phyloP scores from a whole-genome alignment of 2,329 filamentous ascomycete genomes.

The Ophiostoma sp. region DNA sequence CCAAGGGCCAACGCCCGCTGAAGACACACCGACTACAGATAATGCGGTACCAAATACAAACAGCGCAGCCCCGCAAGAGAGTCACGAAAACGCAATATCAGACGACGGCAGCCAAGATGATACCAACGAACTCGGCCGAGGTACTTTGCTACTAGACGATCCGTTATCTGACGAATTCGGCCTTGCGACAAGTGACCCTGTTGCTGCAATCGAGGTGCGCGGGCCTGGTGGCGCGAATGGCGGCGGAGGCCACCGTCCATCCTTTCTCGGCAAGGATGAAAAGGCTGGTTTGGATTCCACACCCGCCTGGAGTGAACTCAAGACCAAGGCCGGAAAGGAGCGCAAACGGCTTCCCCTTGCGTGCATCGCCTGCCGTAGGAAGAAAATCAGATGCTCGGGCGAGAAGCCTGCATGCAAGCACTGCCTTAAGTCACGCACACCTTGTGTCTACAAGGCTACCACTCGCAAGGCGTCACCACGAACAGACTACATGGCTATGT shows the following conservation, averaged over 20 bases:
- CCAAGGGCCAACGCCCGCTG: neutral
- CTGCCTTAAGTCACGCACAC: constrained; percentile 83
- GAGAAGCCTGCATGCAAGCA: constrained; percentile 98
- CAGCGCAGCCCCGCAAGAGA: neutral
- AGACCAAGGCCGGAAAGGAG: constrained; percentile 92
- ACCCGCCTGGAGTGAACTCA: constrained; percentile 73
- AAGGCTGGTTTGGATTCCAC: constrained; percentile 47
- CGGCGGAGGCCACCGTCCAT: constrained; percentile 9
- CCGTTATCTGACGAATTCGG: constrained; percentile 55
- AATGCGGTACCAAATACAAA: neutral
- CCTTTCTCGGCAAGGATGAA: constrained; percentile 44
- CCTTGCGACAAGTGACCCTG: constrained; percentile 41
- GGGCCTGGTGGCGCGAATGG: constrained; percentile 36
- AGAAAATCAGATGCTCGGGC: constrained; percentile 96
- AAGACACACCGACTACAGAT: neutral
- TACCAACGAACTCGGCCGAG: constrained; percentile 34
- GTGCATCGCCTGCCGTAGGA: constrained; percentile 90
- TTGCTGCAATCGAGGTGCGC: constrained; percentile 48
- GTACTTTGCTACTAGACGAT: constrained; percentile 47
- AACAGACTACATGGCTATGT: constrained; percentile 98
- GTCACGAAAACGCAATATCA: constrained; percentile 29
- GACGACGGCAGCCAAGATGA: constrained; percentile 43
- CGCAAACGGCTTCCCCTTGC: constrained; percentile 86
- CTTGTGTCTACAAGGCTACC: constrained; percentile 96
- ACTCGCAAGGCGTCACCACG: constrained; percentile 88